Conservation (phyloP, 345 rosid species). For the Eucalyptus marginata region DNA sequence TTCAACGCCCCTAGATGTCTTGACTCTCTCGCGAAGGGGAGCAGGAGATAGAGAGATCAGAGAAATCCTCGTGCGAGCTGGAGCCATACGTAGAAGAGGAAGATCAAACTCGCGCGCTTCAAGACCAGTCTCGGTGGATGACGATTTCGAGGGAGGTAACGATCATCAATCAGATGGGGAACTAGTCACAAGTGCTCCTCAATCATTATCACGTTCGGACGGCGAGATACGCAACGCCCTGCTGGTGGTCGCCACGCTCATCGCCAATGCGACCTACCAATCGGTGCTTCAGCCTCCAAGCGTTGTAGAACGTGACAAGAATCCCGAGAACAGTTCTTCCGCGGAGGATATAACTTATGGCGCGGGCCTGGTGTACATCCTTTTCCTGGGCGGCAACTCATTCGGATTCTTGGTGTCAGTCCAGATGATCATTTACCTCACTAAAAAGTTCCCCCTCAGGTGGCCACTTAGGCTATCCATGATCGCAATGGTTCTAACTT, state of each 20-base stretch:
- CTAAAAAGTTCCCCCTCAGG: accelerated
- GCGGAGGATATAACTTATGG: accelerated
- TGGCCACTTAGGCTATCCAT: not conserved
- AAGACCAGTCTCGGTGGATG: accelerated
- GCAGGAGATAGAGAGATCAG: accelerated
- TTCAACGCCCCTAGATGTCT: accelerated
- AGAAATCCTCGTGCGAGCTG: accelerated
- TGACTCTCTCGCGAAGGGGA: accelerated
- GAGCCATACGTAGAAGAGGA: not conserved
- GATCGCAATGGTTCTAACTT: not conserved
- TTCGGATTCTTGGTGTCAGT: not conserved
- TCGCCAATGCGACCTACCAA: not conserved
- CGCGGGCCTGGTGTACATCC: accelerated
- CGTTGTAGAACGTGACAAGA: too few relatives aligned
- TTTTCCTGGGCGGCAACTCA: not conserved
- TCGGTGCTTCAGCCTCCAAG: not conserved
- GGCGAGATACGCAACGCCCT: accelerated
- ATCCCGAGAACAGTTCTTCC: too few relatives aligned
- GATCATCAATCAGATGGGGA: not conserved
- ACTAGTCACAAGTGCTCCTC: accelerated
- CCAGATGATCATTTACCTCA: not conserved
- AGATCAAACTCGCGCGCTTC: accelerated
- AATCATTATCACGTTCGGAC: accelerated
- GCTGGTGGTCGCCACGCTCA: accelerated
- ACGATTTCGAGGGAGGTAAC: accelerated